Conservation (phyloP, 495 filamentous ascomycete genomes). For the Penicillium roqueforti region DNA sequence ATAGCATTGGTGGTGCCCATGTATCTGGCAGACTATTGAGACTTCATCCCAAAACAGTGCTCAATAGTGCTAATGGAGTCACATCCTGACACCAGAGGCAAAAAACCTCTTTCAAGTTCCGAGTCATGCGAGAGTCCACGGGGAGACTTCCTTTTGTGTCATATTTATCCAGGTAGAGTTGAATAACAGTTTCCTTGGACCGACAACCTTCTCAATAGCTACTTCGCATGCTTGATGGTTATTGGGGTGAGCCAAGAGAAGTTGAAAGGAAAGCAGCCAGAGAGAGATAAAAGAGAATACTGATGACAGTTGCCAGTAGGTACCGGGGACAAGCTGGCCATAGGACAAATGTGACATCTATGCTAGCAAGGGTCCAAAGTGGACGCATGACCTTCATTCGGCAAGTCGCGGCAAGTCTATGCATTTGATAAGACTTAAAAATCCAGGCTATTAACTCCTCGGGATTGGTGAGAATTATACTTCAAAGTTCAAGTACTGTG, state of each 20-base stretch:
- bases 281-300: not conserved
- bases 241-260: not conserved
- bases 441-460: not conserved
- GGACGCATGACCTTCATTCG: not conserved
- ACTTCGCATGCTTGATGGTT: not conserved
- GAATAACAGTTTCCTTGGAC: not conserved
- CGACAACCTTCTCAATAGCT: not conserved
- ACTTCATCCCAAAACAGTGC: not conserved
- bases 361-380: not conserved
- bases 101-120: not conserved
- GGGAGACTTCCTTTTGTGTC: too few relatives aligned
- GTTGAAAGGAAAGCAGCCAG: not conserved
- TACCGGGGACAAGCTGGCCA: not conserved
- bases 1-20: not conserved
- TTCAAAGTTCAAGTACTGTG: not conserved
- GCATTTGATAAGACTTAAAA: not conserved
- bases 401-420: not conserved
- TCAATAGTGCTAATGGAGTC: not conserved
- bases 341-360: not conserved
- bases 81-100: not conserved
- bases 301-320: not conserved
- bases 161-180: not conserved
- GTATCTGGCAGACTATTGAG: conserved; percentile 1
- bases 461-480: not conserved
- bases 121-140: not conserved